Base-by-base conservation (phyloP, 768 basidiomycete genomes). In the Coprinopsis sp. region DNA sequence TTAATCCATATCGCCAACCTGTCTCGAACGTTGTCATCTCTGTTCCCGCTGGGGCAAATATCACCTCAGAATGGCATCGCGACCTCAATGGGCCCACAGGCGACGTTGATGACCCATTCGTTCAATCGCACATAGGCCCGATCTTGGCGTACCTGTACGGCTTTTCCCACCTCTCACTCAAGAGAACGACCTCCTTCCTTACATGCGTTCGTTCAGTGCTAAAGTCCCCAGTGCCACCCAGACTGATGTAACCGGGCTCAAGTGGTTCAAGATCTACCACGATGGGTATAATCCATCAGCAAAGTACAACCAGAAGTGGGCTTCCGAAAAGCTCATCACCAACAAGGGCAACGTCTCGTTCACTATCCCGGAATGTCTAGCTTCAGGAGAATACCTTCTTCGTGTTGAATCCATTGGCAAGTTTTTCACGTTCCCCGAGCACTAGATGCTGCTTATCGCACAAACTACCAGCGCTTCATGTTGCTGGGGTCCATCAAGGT, bases 221-320 rank as follows among this genome's bases (percentile, higher is more conserved):
- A 68, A 63, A 58, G 72, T 59, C 47, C 62, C 68, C 27, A 62
- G 62, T 47, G 78, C 79, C 10, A 69, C 69, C 0, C 73, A 78
- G 49, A 59, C 65, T 3, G 45, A 43, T 21, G 70, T 76, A 3
- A 77, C 75, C 1, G 77, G 77, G n/a, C 60, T 75, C 6, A 58
- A 69, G 40, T 78, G 76, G 76, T 78, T 78, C 65, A 78, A 76
- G 61, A 74, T 78, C 48, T 72, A 66, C 51, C 64, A 78, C 48
- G 75, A 73, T 46, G 72, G 71, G 11, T 61, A 64, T 33, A 54
- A 61, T 38, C n/a, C n/a, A n/a, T 56, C 54, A 6, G 51, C 56
- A 7, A 60, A 52, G 34, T 50, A 58, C 19, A 31, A 31, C 30
- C 8, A 31, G n/a, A n/a, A 8, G n/a, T 79, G 77, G 77, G 77